These are phyloP conservation scores for Leccinum pellstonianum DNA, from an alignment of 768 basidiomycete genomes.

Conservation along the genomic window DNA sequence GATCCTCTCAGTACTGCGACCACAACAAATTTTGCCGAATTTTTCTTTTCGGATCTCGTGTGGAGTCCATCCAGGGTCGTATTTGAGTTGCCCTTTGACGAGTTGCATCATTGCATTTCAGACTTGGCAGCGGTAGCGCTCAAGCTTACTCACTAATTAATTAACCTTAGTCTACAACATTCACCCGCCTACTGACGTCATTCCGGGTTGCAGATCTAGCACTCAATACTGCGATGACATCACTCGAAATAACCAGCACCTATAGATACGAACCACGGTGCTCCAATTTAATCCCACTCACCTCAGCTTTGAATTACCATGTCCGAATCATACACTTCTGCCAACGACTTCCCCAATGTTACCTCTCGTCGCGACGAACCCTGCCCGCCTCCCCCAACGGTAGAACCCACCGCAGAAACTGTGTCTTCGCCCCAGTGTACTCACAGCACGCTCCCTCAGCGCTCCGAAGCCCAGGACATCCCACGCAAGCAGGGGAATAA, in stretches of 20 bases:
- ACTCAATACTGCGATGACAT: not conserved
- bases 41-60: too few species aligned
- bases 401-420: not conserved
- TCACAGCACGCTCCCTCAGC: not conserved
- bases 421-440: not conserved
- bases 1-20: too few species aligned
- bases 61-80: too few species aligned
- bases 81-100: too few species aligned
- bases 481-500: constrained; percentile 12
- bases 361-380: constrained; percentile 41
- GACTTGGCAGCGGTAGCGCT: too few species aligned
- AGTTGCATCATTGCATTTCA: too few species aligned
- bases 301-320: not conserved
- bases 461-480: not conserved
- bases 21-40: too few species aligned
- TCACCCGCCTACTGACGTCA: not conserved
- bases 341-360: constrained; percentile 22
- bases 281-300: not conserved
- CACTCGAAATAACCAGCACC: not conserved
- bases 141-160: too few species aligned
- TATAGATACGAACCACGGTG: not conserved
- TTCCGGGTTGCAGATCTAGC: not conserved
- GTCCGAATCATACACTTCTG: constrained; percentile 24
- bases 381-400: constrained; percentile 48
- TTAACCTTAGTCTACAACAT: too few species aligned